Evolutionary conservation across 2,329 filamentous ascomycete genomes (phyloP).

Genomic region (Trichoderma oligosporum): DNA sequence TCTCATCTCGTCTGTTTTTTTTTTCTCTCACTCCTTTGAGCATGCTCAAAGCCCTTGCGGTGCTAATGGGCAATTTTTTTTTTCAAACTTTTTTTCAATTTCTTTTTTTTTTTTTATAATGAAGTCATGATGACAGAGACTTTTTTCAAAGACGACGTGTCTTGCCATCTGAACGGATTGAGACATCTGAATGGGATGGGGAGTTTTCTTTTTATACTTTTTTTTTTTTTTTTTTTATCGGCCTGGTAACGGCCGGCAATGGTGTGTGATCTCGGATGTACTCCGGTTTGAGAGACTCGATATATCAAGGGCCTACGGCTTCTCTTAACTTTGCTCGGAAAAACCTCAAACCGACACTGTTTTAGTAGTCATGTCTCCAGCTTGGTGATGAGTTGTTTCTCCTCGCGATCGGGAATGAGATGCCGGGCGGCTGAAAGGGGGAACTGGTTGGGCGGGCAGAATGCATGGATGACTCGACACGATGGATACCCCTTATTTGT

Average conservation of each 20-base stretch:
- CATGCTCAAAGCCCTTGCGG: neutral
- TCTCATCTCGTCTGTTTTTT: neutral
- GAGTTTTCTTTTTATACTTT: constrained; percentile 16
- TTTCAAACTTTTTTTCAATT: no score
- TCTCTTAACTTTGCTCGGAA: constrained; percentile 4
- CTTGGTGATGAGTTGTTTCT: constrained; percentile 39
- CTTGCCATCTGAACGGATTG: constrained; percentile 14
- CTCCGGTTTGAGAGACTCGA: neutral
- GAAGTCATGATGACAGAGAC: constrained; percentile 34
- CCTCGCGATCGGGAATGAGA: constrained; percentile 23
- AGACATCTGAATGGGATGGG: constrained; percentile 15
- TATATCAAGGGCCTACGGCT: neutral
- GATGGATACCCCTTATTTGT: constrained; percentile 43
- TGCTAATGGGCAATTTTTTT: constrained; percentile 24
- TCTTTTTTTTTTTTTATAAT: constrained; percentile 28
- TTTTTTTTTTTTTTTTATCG: constrained; percentile 13
- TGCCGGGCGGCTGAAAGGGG: constrained; percentile 20
- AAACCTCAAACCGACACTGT: neutral
- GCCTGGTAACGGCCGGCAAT: constrained; percentile 18
- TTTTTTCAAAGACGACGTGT: constrained; percentile 12
- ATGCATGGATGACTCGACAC: constrained; percentile 44
- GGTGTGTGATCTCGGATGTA: constrained; percentile 10
- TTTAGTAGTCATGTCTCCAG: constrained; percentile 21
- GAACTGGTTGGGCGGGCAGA: constrained; percentile 38
- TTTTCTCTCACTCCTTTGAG: constrained; percentile 25